Evolutionary conservation across 345 rosid genomes (phyloP).

Genomic region (Brassica carinata): DNA sequence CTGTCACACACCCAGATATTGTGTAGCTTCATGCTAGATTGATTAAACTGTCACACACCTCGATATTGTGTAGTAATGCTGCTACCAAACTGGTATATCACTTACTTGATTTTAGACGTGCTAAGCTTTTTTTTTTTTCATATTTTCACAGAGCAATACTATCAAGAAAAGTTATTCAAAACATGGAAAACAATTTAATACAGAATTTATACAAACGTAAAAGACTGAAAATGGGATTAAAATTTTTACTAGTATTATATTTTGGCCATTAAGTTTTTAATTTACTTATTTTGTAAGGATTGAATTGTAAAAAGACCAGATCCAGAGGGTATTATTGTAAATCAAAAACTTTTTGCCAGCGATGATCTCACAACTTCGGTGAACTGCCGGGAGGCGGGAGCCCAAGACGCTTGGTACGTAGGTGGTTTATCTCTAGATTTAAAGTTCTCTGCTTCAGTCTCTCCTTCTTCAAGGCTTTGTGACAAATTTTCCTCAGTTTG

Average conservation of each 20-base stretch:
- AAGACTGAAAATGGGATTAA: background rate
- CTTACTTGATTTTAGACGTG: conserved; percentile 8
- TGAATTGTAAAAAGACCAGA: conserved; percentile 6
- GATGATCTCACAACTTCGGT: conserved; percentile 23
- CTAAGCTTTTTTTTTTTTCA: background rate
- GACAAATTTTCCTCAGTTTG: too few species aligned
- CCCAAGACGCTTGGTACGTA: too few species aligned
- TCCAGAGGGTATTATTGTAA: conserved; percentile 9
- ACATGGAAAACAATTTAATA: background rate
- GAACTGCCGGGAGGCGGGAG: background rate
- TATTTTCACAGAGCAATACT: background rate
- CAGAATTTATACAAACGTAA: background rate
- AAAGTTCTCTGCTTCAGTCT: too few species aligned
- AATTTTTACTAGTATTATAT: background rate
- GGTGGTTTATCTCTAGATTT: too few species aligned
- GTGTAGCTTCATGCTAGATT: background rate
- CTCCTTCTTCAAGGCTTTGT: too few species aligned
- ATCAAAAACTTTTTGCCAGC: conserved; percentile 2
- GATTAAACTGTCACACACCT: background rate
- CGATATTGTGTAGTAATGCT: background rate
- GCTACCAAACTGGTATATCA: conserved; percentile 16
- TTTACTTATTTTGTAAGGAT: background rate
- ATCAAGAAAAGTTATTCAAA: background rate
- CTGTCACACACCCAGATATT: background rate
- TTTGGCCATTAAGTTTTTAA: background rate